Base-by-base conservation (phyloP, 192 early-diverging fungal species). In the Coemansia sp. region DNA sequence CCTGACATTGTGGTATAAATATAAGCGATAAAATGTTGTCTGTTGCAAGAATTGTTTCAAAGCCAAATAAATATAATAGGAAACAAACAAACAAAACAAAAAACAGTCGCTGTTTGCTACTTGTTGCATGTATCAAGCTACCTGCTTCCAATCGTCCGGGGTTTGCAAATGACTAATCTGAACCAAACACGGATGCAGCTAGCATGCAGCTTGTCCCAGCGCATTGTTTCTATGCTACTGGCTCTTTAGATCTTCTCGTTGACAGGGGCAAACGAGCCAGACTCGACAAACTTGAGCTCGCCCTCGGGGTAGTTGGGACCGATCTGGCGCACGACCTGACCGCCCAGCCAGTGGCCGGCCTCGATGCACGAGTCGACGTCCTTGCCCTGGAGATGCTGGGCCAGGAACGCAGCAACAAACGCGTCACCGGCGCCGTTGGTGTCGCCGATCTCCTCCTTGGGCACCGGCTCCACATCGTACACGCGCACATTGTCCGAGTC, bases 341-440 rank as follows among this genome's bases (percentile, higher is more conserved):
- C 85, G 60, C 95, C 97, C 32, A 96, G 77, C 84, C 94, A 97
- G 79, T 96, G 90, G 36, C 95, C 97, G 71, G 93, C 94, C 64
- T 87, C 78, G 61, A 98, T 85, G 73, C 87, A 89, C 34, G 63
- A 63, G 54, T 88, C 85, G 42, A 91, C 65, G 28, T 73, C 64
- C 55, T 85, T 77, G 56, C 92, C 93, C 78, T 88, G 89, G 60
- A 93, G 89, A 60, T 87, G 85, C 78, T 93, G 88, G 66, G 91
- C 83, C 66, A 97, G 67, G 87, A 97, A 99, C 30, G 94, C 97
- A 55, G 93, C 97, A 65, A 86, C 87, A 84, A 97, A 99, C 30
- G 93, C 95, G 84, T 99, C 97, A 73, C 97, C 97, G 66, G 96
- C 96, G 67, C 94, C 97, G 83, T 99, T 99, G 75, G 94, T 93